Base-by-base conservation (phyloP, 805 yeast genomes). In the Metschnikowia noctiluminum region DNA sequence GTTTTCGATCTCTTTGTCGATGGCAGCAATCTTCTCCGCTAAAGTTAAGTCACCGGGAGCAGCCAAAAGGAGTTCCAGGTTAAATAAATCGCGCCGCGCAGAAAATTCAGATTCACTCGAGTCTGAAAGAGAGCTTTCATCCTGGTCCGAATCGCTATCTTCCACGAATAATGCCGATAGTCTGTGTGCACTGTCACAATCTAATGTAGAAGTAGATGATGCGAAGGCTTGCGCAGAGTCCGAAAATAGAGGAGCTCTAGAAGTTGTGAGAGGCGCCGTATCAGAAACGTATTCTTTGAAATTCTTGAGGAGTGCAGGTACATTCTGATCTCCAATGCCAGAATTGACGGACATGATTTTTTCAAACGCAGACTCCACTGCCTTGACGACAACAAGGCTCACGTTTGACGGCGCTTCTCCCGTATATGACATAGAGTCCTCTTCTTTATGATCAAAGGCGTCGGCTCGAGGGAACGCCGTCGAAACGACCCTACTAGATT, bases 1-100 rank as follows among this genome's bases (percentile, higher is more conserved):
- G 44, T 74, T 76, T 27, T 75, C 80, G 7, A 89, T 80, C 12
- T 84, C 87, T 1, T 70, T 63, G 2, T 77, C 70, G 13, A 90
- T 63, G n/a, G 71, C 76, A 2, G 70, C 70, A 39, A 91, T 87
- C 47, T 85, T 87, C 48, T 84, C 88, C 2, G 84, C 76, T 7
- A 87, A 66, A 45, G 83, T 78, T 42, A 84, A 64, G 41, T 81
- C 81, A 7, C 89, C 89, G 0, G 91, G 90, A 1, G 87, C 85
- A 0, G 87, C 86, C 13, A 81, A 62, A 46, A 70, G 75, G 39
- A 79, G 62, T 34, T 75, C 66, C 56, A 71, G 65, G 11, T 48
- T 48, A 6, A 48, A 48, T 28, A 51, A 38, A 14, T 51, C 26
- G 12, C 32, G 43, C 9, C 43, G 26, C 7, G 21, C 44, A 16